Evolutionary conservation across 1,284 basidiomycete species (phyloP).

Genomic region (Hemileia vastatrix): DNA sequence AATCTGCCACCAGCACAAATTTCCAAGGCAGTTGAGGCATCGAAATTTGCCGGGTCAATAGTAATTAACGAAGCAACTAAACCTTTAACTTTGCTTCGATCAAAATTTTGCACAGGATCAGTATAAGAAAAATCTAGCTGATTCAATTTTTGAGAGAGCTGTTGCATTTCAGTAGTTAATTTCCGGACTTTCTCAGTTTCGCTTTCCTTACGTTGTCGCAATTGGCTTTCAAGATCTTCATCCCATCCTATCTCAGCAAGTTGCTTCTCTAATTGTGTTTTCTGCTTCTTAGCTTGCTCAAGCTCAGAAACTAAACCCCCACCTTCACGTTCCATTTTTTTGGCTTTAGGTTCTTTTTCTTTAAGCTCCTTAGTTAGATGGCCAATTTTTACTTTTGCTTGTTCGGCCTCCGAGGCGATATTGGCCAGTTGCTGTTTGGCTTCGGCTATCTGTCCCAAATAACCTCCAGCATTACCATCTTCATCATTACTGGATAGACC

Average conservation of each 20-base stretch:
- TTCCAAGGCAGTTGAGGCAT: constrained; percentile 71
- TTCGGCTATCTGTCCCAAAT: constrained; percentile 92
- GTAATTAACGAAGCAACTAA: constrained; percentile 54
- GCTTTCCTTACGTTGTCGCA: constrained; percentile 54
- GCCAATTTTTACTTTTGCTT: constrained; percentile 64
- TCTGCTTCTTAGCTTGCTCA: constrained; percentile 54
- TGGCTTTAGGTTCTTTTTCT: constrained; percentile 66
- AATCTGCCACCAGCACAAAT: constrained; percentile 81
- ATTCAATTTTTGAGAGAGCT: constrained; percentile 61
- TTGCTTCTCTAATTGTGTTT: constrained; percentile 54
- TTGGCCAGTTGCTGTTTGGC: constrained; percentile 67
- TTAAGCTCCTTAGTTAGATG: constrained; percentile 75
- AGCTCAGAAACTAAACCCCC: constrained; percentile 63
- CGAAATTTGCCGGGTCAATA: constrained; percentile 60
- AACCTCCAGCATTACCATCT: constrained; percentile 66
- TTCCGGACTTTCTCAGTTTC: constrained; percentile 55
- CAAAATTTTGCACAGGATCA: constrained; percentile 69
- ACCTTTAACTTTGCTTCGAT: constrained; percentile 79
- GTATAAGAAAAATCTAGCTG: constrained; percentile 75
- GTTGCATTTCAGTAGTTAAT: constrained; percentile 52
- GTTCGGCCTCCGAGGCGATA: constrained; percentile 73
- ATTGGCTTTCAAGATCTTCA: constrained; percentile 60
- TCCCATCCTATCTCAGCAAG: constrained; percentile 67
- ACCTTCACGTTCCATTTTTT: constrained; percentile 72
- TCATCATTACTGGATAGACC: constrained; percentile 63